Conservation (phyloP, 306 rosid species). For the Leucaena leucocephala region DNA sequence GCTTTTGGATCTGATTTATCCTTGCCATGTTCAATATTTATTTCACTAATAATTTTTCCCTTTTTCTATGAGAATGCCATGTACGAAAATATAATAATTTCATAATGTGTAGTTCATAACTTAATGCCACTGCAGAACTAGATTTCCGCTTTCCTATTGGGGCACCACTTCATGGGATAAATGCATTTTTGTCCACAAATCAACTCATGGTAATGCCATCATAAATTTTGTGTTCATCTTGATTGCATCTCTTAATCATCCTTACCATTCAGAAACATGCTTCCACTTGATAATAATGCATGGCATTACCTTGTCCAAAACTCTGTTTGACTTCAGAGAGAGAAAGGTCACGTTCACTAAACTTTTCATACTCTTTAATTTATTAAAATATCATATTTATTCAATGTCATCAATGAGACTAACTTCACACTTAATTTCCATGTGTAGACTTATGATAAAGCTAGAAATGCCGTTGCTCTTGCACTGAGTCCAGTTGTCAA, state of each 20-base stretch:
- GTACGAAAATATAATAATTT: constrained; percentile 10
- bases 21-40: constrained; percentile 1
- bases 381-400: background rate
- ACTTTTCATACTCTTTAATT: background rate
- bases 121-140: constrained; percentile 71
- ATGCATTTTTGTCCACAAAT: constrained; percentile 92
- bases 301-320: background rate
- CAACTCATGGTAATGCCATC: constrained; percentile 69
- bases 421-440: constrained; percentile 21
- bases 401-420: constrained; percentile 11
- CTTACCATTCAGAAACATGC: background rate
- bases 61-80: constrained; percentile 3
- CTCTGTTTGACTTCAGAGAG: background rate
- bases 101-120: constrained; percentile 28
- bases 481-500: constrained; percentile 96
- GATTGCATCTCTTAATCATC: constrained; percentile 28
- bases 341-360: background rate
- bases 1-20: constrained; percentile 19
- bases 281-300: background rate
- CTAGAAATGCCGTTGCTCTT: constrained; percentile 96
- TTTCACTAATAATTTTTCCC: constrained; percentile 28
- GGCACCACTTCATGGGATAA: constrained; percentile 93
- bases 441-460: constrained; percentile 90
- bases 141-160: constrained; percentile 95
- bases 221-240: constrained; percentile 29